These are phyloP conservation scores for Trypanosoma cruzi DNA, from an alignment of 208 protist species.

Conservation along the genomic window DNA sequence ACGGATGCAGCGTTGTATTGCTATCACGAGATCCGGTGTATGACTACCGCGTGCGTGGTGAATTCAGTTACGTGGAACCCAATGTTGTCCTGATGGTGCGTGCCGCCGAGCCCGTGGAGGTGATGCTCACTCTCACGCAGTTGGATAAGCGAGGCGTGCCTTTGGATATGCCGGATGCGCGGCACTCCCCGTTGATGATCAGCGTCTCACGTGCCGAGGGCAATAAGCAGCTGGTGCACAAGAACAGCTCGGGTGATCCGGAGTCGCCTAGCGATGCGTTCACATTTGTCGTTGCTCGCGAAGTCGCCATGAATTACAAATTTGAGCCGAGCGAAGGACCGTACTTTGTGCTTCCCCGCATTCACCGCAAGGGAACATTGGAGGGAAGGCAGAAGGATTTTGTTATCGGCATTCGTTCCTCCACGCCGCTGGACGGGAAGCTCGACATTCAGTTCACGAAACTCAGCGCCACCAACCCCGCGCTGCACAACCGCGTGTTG, in stretches of 20 bases:
- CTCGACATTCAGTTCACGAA: conserved; percentile 40
- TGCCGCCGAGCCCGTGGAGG: conserved; percentile 37
- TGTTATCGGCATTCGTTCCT: conserved; percentile 40
- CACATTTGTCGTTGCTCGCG: conserved; percentile 48
- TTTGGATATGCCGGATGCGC: conserved; percentile 30
- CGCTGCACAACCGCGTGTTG: conserved; percentile 37
- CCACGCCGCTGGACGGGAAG: conserved; percentile 33
- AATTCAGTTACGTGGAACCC: conserved; percentile 44
- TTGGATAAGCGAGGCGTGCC: conserved; percentile 65
- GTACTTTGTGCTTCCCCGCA: conserved; percentile 70
- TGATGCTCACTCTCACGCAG: conserved; percentile 62
- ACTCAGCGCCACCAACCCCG: conserved; percentile 13
- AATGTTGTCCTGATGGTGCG: conserved; percentile 56
- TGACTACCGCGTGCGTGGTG: conserved; percentile 63
- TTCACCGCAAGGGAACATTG: conserved; percentile 19
- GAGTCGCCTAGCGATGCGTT: conserved; percentile 38
- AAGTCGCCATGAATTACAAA: conserved; percentile 51
- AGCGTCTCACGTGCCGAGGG: conserved; percentile 33
- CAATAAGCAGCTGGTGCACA: conserved; percentile 24
- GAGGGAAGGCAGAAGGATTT: conserved; percentile 34
- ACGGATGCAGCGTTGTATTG: conserved; percentile 58
- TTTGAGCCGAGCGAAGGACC: conserved; percentile 42
- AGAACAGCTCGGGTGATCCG: conserved; percentile 35
- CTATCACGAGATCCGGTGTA: conserved; percentile 23
- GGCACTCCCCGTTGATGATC: conserved; percentile 53